phyloP scores from a whole-genome alignment of 306 rosid species.

The Cajanus cajan region DNA sequence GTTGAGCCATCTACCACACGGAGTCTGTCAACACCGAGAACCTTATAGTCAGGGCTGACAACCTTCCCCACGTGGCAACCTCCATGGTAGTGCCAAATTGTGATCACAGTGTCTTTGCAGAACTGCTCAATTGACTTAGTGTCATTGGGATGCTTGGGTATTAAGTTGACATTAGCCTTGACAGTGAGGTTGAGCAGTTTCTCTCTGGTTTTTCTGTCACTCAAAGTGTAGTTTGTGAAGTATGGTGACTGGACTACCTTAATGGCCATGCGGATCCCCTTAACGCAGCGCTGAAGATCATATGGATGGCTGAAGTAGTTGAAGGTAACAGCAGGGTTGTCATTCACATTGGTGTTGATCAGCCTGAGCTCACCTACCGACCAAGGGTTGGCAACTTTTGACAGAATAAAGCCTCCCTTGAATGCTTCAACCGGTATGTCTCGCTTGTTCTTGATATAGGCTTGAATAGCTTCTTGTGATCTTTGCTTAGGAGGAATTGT shows the following conservation, averaged over 20 bases:
- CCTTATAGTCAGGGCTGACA: constrained; percentile 52
- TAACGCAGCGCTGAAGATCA: constrained; percentile 79
- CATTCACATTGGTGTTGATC: constrained; percentile 62
- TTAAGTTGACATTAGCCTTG: constrained; percentile 73
- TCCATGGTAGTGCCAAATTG: constrained; percentile 98
- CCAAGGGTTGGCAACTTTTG: constrained; percentile 69
- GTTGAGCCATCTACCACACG: constrained; percentile 87
- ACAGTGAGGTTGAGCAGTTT: constrained; percentile 63
- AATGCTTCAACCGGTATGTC: constrained; percentile 77
- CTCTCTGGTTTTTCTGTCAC: constrained; percentile 45
- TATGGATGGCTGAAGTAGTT: constrained; percentile 82
- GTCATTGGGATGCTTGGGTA: constrained; percentile 72
- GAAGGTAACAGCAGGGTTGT: constrained; percentile 84
- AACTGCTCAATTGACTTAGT: constrained; percentile 73
- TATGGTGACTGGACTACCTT: constrained; percentile 63
- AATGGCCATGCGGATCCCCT: constrained; percentile 60
- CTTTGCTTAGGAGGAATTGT: constrained; percentile 93
- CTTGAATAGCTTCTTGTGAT: constrained; percentile 63
- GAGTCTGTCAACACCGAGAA: constrained; percentile 71
- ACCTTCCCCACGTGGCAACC: constrained; percentile 89
- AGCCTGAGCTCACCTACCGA: constrained; percentile 74
- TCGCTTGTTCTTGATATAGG: constrained; percentile 45
- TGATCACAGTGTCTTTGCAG: constrained; percentile 85
- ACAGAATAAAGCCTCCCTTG: constrained; percentile 83
- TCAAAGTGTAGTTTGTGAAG: constrained; percentile 64